Conservation (phyloP, 257 asterid species). For the Echium plantagineum region DNA sequence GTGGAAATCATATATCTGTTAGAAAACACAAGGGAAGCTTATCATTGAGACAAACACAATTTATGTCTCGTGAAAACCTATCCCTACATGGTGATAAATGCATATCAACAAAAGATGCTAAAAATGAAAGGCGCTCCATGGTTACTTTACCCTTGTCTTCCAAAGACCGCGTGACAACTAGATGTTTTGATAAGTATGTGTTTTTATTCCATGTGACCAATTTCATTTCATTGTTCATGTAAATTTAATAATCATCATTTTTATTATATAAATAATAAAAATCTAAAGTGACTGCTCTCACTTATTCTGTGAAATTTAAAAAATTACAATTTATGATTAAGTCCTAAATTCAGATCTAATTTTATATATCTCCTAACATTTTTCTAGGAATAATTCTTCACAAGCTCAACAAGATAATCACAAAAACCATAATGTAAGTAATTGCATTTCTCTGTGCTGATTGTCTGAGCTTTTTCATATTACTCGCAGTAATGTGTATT, state of each 20-base stretch:
- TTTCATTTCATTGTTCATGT: not conserved
- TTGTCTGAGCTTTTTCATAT: not conserved
- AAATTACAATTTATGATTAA: not conserved
- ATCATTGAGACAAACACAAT: slow-evolving; percentile 38
- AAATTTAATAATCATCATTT: not conserved
- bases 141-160: slow-evolving; percentile 22
- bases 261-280: not conserved
- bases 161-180: slow-evolving; percentile 18
- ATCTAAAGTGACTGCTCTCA: not conserved
- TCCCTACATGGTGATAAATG: slow-evolving; percentile 22
- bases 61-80: slow-evolving; percentile 31
- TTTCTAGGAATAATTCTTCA: slow-evolving; percentile 12
- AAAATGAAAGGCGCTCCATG: slow-evolving; percentile 18
- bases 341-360: not conserved
- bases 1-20: slow-evolving; percentile 13
- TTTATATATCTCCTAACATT: not conserved
- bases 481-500: not conserved
- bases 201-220: slow-evolving; percentile 2
- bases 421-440: slow-evolving; percentile 12
- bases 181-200: slow-evolving; percentile 33
- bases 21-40: slow-evolving; percentile 18
- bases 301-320: not conserved
- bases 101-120: slow-evolving; percentile 21
- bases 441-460: not conserved
- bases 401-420: slow-evolving; percentile 9